Evolutionary conservation across 768 basidiomycete species (phyloP).

Genomic region (Boletus pseudo-olivaceus): DNA sequence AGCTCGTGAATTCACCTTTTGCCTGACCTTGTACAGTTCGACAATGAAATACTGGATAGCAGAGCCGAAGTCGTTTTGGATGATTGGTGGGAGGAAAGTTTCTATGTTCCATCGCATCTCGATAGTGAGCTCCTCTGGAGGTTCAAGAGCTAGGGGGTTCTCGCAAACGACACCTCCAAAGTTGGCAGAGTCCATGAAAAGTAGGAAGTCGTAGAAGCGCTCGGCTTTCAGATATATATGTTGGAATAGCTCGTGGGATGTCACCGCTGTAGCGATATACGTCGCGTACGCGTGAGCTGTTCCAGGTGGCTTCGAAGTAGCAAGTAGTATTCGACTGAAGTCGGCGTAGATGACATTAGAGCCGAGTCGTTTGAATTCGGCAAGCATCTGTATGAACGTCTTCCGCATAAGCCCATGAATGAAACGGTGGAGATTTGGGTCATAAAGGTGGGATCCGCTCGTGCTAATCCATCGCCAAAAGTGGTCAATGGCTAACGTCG

Average conservation of each 20-base stretch:
- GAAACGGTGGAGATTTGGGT: conserved; percentile 90
- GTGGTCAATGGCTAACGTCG: conserved; percentile 77
- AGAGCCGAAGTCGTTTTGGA: conserved; percentile 73
- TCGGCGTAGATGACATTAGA: conserved; percentile 93
- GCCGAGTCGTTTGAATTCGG: conserved; percentile 93
- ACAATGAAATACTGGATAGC: conserved; percentile 81
- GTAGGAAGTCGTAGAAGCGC: conserved; percentile 87
- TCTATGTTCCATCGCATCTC: conserved; percentile 94
- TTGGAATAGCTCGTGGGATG: conserved; percentile 92
- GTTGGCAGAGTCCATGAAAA: conserved; percentile 96
- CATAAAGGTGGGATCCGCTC: conserved; percentile 80
- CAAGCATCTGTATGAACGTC: conserved; percentile 93
- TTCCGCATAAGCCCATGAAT: conserved; percentile 96
- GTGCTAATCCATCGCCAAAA: conserved; percentile 98
- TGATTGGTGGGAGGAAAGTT: conserved; percentile 77
- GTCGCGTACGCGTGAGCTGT: conserved; percentile 95
- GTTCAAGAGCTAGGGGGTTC: conserved; percentile 65
- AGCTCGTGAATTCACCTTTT: conserved; percentile 58
- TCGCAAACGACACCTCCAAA: conserved; percentile 86
- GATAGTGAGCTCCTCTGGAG: conserved; percentile 64
- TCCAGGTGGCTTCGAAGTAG: conserved; percentile 94
- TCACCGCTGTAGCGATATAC: conserved; percentile 91
- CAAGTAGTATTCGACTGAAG: conserved; percentile 83
- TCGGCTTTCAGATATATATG: conserved; percentile 85
- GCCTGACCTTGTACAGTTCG: conserved; percentile 74